These are phyloP conservation scores for Tuber melanosporum DNA, from an alignment of 495 filamentous ascomycete species.

Conservation along the genomic window DNA sequence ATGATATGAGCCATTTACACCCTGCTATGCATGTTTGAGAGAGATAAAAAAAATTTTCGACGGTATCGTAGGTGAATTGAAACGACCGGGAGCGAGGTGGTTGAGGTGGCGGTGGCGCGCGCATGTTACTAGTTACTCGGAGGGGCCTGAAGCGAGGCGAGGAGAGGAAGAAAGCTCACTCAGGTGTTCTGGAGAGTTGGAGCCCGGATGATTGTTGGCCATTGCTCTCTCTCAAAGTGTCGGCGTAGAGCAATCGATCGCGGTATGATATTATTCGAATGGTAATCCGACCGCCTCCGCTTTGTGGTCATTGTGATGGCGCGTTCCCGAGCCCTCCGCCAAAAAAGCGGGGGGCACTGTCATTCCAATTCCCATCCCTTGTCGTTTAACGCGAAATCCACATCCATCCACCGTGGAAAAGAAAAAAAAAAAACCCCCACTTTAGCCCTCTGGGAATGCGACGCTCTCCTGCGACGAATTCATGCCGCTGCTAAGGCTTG, in stretches of 20 bases:
- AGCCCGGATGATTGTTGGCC: neutral
- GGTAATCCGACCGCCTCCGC: neutral
- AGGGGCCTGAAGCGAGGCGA: neutral
- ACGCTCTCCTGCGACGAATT: neutral
- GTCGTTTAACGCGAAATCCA: neutral
- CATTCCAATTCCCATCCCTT: neutral
- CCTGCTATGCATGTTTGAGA: neutral
- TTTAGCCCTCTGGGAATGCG: neutral
- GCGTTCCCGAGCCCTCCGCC: neutral
- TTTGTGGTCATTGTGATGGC: neutral
- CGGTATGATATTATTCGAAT: neutral
- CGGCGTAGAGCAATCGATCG: neutral
- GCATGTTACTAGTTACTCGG: neutral
- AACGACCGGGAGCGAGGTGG: neutral
- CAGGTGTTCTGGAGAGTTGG: no score
- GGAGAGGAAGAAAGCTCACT: neutral
- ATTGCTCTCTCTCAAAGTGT: neutral
- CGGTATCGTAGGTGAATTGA: neutral
- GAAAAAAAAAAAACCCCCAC: neutral
- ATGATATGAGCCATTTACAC: slow-evolving; percentile 7
- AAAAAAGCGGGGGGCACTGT: neutral
- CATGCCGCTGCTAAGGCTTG: slow-evolving; percentile 1
- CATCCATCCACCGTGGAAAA: neutral
- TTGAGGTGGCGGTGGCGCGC: no score
- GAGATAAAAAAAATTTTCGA: neutral